Evolutionary conservation across 2,329 filamentous ascomycete genomes (phyloP), one percentile per base, ranked within the genome.

Genomic region (Pseudogymnoascus sp.): DNA sequence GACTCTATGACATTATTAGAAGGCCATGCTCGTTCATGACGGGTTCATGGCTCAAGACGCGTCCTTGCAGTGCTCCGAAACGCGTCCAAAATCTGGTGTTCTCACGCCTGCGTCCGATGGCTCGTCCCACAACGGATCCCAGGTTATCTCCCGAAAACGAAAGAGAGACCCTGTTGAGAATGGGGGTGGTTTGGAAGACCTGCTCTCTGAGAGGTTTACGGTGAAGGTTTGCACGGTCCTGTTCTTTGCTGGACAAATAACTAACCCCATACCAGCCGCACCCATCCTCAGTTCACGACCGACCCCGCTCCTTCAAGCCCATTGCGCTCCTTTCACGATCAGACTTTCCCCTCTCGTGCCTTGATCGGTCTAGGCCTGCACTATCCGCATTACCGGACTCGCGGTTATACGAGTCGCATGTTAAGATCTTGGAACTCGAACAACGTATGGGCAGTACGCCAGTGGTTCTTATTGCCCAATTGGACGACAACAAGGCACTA

Each of bases 391-490:
- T 85, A 22, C 77, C 81, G 12, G 77, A 77, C 24, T 81, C 80
- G 59, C 82, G 82, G 60, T 78, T 83, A 53, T 89, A 85, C 71
- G 84, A 87, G 68, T 84, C 84, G 6, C 79, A 82, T 66, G 79
- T 89, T 68, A 83, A 84, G 66, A 83, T 87, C 63, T 76, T 89
- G 65, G 86, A 89, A 66, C 79, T 85, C 41, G 84, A 86, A 73
- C 81, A 78, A 62, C 84, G 83, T n/a, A 79, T 84, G 68, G 81
- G 81, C 64, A 80, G 77, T 19, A 74, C 75, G 10, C 78, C 81
- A 12, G 81, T 81, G 64, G 76, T 90, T 14, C 79, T 91, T 8
- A 78, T 91, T 64, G 86, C 85, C 28, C 79, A 84, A 64, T 79
- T 83, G 50, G 83, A 88, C 46, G 76, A 79, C 26, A 81, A 79